These are phyloP conservation scores for Rasamsonia emersonii DNA, from an alignment of 2,329 filamentous ascomycete genomes.

Conservation along the genomic window DNA sequence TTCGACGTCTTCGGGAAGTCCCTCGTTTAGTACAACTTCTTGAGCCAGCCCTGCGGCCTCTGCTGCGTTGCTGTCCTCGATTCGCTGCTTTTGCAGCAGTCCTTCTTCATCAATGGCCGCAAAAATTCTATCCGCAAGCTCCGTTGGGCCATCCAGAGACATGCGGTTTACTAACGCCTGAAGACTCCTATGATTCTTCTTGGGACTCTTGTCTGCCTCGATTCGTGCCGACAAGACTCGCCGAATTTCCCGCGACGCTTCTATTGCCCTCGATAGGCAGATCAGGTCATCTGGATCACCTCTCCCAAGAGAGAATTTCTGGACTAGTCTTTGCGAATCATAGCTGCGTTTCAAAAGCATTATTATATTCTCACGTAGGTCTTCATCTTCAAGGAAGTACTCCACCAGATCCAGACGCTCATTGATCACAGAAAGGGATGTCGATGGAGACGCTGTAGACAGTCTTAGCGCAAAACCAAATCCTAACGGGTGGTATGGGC, in stretches of 20 bases:
- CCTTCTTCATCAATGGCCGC: constrained; percentile 88
- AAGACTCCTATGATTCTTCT: constrained; percentile 23
- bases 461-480: constrained; percentile 13
- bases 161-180: constrained; percentile 22
- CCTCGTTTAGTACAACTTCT: constrained; percentile 60
- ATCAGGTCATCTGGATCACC: constrained; percentile 90
- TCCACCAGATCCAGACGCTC: constrained; percentile 73
- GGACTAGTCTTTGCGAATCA: constrained; percentile 81
- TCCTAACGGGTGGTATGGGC: constrained; percentile 6
- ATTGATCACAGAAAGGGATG: constrained; percentile 71
- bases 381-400: constrained; percentile 57
- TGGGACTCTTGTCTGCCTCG: constrained; percentile 16
- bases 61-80: constrained; percentile 62
- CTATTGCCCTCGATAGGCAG: constrained; percentile 70
- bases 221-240: constrained; percentile 19
- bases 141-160: constrained; percentile 53
- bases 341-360: constrained; percentile 64
- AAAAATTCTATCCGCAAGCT: constrained; percentile 62
- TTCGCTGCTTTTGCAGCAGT: constrained; percentile 67
- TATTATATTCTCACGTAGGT: constrained; percentile 62
- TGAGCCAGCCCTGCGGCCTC: constrained; percentile 67
- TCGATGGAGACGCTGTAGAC: constrained; percentile 63
- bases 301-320: constrained; percentile 86
- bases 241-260: constrained; percentile 59
- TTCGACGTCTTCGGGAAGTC: constrained; percentile 47